phyloP scores from a whole-genome alignment of 495 filamentous ascomycete species.

The Penicillium turbatum region DNA sequence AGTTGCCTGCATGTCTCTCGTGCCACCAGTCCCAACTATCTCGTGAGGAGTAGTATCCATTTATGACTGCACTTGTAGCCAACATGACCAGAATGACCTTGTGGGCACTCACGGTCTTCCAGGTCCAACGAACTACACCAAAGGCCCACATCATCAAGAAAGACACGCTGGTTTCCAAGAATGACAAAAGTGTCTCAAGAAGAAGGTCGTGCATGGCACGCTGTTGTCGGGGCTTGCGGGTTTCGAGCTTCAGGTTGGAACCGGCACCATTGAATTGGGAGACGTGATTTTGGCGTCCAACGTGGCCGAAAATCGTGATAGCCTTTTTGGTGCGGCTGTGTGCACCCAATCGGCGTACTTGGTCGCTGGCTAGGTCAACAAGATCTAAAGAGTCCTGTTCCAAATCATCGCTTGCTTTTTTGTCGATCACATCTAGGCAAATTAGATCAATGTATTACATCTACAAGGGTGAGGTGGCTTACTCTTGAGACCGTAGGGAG shows the following conservation, averaged over 20 bases:
- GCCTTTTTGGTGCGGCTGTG: conserved; percentile 86
- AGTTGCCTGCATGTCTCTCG: conserved; percentile 72
- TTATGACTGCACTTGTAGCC: conserved; percentile 60
- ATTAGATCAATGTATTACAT: conserved; percentile 10
- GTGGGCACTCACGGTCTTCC: conserved; percentile 69
- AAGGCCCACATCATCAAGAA: conserved; percentile 71
- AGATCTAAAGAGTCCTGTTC: conserved; percentile 81
- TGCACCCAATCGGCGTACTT: conserved; percentile 72
- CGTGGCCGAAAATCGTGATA: conserved; percentile 80
- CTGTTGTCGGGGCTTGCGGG: conserved; percentile 58
- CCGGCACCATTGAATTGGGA: conserved; percentile 56
- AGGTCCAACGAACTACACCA: conserved; percentile 56
- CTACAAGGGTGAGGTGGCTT: conserved; percentile 14
- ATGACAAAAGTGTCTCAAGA: conserved; percentile 60
- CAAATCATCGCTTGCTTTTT: conserved; percentile 74
- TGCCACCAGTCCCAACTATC: conserved; percentile 74
- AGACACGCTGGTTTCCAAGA: conserved; percentile 64
- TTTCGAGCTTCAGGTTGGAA: conserved; percentile 33
- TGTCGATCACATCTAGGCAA: conserved; percentile 60
- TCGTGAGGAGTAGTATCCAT: conserved; percentile 65
- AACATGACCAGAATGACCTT: conserved; percentile 67
- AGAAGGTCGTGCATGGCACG: conserved; percentile 65
- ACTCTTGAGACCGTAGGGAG: conserved; percentile 60
- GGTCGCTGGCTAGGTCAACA: conserved; percentile 77
- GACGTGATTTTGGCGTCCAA: conserved; percentile 67